These are phyloP conservation scores for Paramecium primaurelia DNA, from an alignment of 73 alveolate genomes.

Conservation along the genomic window DNA sequence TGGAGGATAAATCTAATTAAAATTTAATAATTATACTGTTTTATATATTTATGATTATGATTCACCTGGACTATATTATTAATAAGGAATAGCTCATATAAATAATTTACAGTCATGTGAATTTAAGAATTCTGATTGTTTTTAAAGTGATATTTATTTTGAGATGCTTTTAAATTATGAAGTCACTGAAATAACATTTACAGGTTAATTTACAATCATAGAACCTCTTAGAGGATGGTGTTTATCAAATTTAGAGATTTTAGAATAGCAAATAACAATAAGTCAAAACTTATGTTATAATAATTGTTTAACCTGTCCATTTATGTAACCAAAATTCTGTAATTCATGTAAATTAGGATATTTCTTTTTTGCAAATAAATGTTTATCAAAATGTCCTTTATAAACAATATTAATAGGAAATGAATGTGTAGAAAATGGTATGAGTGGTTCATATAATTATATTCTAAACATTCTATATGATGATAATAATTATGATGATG, in stretches of 20 bases:
- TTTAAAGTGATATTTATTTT: background rate
- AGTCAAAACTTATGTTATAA: background rate
- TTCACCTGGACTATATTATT: background rate
- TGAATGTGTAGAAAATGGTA: background rate
- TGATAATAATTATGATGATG: background rate
- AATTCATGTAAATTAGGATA: background rate
- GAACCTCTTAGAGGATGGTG: background rate
- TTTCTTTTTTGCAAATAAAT: background rate
- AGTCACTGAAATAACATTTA: background rate
- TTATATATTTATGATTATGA: background rate
- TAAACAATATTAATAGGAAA: background rate
- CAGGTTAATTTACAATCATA: background rate
- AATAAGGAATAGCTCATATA: background rate
- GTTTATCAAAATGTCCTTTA: background rate
- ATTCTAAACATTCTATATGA: background rate
- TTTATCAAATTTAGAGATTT: background rate
- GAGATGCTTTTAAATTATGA: background rate
- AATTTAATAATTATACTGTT: background rate
- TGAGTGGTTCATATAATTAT: background rate
- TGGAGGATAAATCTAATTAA: background rate
- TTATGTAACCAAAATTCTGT: background rate
- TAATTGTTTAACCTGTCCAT: background rate
- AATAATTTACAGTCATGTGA: background rate
- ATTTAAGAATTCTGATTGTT: background rate
- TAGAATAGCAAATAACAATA: background rate